Evolutionary conservation across 805 yeast genomes (phyloP).

Genomic region (Naumovozyma castellii): DNA sequence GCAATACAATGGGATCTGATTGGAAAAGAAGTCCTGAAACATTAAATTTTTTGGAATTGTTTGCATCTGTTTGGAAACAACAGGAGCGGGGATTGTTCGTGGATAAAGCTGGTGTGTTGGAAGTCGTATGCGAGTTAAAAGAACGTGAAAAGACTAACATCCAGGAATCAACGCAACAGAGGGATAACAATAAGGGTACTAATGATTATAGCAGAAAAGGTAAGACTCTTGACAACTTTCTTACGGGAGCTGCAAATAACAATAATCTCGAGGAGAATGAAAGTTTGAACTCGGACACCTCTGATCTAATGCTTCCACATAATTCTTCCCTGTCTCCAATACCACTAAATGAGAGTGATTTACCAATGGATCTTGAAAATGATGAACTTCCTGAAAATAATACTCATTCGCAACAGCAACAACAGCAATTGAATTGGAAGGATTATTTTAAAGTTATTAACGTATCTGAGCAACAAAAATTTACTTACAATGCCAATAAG

Average conservation of each 20-base stretch:
- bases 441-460: conserved; percentile 62
- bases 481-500: conserved; percentile 49
- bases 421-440: conserved; percentile 47
- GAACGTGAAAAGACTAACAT: conserved; percentile 22
- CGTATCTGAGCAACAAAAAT: conserved; percentile 55
- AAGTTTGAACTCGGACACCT: too few species aligned
- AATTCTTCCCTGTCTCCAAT: conserved; percentile 2
- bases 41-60: conserved; percentile 46
- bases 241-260: too few species aligned
- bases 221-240: conserved; percentile 11
- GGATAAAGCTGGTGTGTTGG: conserved; percentile 60
- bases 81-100: conserved; percentile 82
- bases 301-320: conserved; percentile 1
- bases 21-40: conserved; percentile 48
- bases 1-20: conserved; percentile 69
- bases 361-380: conserved; percentile 1
- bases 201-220: conserved; percentile 1
- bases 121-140: conserved; percentile 52
- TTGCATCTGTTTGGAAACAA: conserved; percentile 78
- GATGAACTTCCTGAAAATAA: conserved; percentile 3
- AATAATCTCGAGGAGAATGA: neutral
- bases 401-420: neutral
- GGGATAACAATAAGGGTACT: neutral
- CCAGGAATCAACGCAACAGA: neutral
- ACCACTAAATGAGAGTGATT: neutral